Evolutionary conservation across 1,139 yeast genomes (phyloP).

Genomic region (Yamadazyma jaroonii): DNA sequence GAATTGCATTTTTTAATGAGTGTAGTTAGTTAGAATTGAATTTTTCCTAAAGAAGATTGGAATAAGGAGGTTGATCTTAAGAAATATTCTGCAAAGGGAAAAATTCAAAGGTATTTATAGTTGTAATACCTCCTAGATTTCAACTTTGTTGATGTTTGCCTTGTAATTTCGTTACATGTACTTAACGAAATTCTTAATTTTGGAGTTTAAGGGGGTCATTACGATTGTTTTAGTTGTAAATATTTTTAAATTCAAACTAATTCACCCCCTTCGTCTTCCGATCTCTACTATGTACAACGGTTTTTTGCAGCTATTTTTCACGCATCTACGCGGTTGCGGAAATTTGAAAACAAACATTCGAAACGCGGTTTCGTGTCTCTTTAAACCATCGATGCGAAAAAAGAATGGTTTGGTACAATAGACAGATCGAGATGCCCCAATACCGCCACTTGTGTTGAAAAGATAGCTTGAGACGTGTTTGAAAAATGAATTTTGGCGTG

Average conservation of each 20-base stretch:
- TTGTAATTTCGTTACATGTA: neutral
- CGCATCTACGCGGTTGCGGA: constrained; percentile 2
- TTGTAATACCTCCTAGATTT: constrained; percentile 2
- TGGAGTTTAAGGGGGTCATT: constrained; percentile 6
- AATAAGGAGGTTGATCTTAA: constrained; percentile 5
- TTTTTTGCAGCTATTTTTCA: constrained; percentile 4
- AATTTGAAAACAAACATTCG: constrained; percentile 1
- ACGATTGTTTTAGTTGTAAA: constrained; percentile 4
- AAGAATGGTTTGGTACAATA: no score
- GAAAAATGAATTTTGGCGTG: neutral
- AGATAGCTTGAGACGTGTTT: no score
- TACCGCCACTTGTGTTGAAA: no score
- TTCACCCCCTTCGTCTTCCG: constrained; percentile 3
- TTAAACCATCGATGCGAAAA: neutral
- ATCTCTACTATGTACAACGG: neutral
- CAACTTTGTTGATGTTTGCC: constrained; percentile 1
- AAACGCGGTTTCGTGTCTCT: constrained; percentile 1
- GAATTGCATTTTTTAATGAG: constrained; percentile 29
- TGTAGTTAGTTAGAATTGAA: constrained; percentile 7
- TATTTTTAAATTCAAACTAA: neutral
- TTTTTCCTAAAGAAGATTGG: constrained; percentile 5
- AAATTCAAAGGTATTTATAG: constrained; percentile 14
- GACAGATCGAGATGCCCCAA: no score
- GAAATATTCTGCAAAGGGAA: constrained; percentile 9
- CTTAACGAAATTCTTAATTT: neutral